Percentiles rank a stretch among this genome's conserved stretches.
These are phyloP conservation scores for Fraxinus paxiana DNA, from an alignment of 305 asterid species.

Conservation along the genomic window DNA sequence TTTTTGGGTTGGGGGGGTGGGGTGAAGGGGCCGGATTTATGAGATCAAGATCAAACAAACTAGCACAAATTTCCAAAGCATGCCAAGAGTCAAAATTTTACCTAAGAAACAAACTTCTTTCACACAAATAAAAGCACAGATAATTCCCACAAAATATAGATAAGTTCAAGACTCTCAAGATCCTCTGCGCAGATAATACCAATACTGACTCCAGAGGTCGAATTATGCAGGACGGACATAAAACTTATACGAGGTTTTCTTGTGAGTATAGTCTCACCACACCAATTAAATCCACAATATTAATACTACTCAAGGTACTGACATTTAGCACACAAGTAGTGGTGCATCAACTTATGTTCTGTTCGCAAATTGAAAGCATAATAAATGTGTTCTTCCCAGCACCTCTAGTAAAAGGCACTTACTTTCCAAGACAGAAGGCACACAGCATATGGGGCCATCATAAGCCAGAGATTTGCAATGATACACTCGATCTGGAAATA, in stretches of 20 bases:
- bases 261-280: constrained; percentile 26
- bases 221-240: constrained; percentile 18
- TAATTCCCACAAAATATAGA: constrained; percentile 10
- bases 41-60: background rate
- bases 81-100: background rate
- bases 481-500: constrained; percentile 27
- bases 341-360: constrained; percentile 34
- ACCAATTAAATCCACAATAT: constrained; percentile 36
- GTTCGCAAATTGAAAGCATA: constrained; percentile 29
- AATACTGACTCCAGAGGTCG: background rate
- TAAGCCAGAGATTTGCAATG: constrained; percentile 38
- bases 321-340: constrained; percentile 36
- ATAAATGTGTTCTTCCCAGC: constrained; percentile 36
- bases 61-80: background rate
- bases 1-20: background rate
- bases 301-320: constrained; percentile 29
- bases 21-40: background rate
- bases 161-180: too few relatives aligned
- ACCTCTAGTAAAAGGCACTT: constrained; percentile 47
- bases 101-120: background rate
- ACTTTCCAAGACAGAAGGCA: constrained; percentile 51
- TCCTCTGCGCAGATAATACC: too few relatives aligned
- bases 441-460: constrained; percentile 30
- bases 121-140: constrained; percentile 5
- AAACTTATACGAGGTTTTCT: constrained; percentile 13